Percentiles rank a stretch among this genome's conserved stretches.
Conservation (phyloP, 106 monocot genomes). For the Phalaenopsis aphrodite region DNA sequence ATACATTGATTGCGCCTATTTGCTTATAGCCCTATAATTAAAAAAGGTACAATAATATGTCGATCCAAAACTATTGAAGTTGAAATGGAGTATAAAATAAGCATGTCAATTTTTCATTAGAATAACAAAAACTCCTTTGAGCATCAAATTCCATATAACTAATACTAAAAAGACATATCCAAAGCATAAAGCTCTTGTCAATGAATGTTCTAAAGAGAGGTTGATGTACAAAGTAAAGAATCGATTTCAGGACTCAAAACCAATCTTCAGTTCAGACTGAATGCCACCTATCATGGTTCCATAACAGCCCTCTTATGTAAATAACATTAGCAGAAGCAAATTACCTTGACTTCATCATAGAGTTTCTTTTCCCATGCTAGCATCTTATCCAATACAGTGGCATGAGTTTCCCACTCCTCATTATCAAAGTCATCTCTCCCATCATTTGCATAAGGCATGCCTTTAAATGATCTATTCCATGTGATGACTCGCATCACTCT, state of each 20-base stretch:
- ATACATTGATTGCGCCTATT: too few relatives aligned
- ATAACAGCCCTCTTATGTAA: background rate
- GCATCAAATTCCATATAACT: too few relatives aligned
- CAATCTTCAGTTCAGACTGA: background rate
- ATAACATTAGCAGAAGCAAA: background rate
- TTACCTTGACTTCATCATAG: slow-evolving; percentile 98
- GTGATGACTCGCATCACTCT: slow-evolving; percentile 89
- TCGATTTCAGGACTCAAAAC: background rate
- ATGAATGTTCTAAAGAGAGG: background rate
- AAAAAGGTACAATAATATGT: too few relatives aligned
- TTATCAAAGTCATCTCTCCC: slow-evolving; percentile 81
- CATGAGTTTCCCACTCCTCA: slow-evolving; percentile 86
- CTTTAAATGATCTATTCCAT: slow-evolving; percentile 94
- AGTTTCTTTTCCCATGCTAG: slow-evolving; percentile 98
- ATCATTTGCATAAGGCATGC: slow-evolving; percentile 43
- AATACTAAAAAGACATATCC: too few relatives aligned
- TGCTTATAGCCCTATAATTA: too few relatives aligned
- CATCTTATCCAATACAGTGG: slow-evolving; percentile 89
- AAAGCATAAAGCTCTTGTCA: background rate
- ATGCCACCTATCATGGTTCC: background rate
- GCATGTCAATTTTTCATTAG: too few relatives aligned
- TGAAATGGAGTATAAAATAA: too few relatives aligned
- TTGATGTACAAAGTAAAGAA: background rate
- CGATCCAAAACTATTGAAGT: too few relatives aligned
- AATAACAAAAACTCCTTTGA: too few relatives aligned